Evolutionary conservation across 2,329 filamentous ascomycete genomes (phyloP), one percentile per base, ranked within the genome.

Genomic region (Diaporthe ampelina): DNA sequence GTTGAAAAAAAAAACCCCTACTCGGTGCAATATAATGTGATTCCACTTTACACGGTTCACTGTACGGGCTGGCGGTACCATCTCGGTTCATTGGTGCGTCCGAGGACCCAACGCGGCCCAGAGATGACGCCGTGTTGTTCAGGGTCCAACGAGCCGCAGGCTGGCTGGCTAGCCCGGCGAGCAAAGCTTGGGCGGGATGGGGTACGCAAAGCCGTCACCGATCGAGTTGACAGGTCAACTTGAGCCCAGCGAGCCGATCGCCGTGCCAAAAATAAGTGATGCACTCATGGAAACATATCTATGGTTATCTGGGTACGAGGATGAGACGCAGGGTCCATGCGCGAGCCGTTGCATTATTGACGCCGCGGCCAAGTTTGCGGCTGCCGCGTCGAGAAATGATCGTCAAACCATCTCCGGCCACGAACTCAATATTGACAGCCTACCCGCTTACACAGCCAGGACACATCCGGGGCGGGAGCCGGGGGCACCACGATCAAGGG

Each of bases 241-340:
- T 8, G 32, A 40, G 32, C n/a, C 48, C 63, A 26, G 29, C 7
- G n/a, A 37, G 48, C 45, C 57, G 70, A 72, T 72, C 57, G 32
- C 54, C 48, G 19, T 54, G 70, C 57, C 70, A 72, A 72, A 72
- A 72, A 72, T 72, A 72, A 54, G 58, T 63, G 69, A 72, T 72
- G 57, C 48, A 40, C 69, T 54, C 69, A 72, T 59, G 69, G 69
- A 72, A 58, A 67, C 63, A 67, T 50, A 67, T 67, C 63, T 67
- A 67, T 37, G 69, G 32, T 52, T 61, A 32, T 61, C 35, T 61
- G 69, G 69, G 56, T 72, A 72, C 69, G 69, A 72, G 69, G 69
- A 50, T 52, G 69, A 40, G 63, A 52, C 63, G 48, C 69, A 72
- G 69, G 57, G 54, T 26, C 69, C 43, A 72, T 72, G 56, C 54